Evolutionary conservation across 169 alveolate species (phyloP).

Genomic region (Plasmodium fragile): DNA sequence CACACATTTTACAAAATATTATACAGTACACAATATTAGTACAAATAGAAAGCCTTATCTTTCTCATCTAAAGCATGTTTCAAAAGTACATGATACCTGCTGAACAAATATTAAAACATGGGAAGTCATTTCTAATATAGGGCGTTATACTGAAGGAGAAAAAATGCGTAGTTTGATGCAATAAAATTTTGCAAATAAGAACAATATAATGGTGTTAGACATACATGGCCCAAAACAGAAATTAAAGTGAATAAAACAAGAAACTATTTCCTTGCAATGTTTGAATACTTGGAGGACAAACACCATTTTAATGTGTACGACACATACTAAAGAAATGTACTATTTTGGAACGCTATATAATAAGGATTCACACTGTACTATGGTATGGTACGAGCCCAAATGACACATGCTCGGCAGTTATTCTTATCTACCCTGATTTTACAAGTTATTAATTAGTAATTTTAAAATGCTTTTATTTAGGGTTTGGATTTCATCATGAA

Average conservation of each 20-base stretch:
- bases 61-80: not conserved
- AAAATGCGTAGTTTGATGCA: not conserved
- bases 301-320: not conserved
- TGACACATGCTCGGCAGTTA: not conserved
- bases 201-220: not conserved
- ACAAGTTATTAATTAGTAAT: not conserved
- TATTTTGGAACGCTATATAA: not conserved
- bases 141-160: not conserved
- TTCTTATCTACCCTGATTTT: not conserved
- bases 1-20: not conserved
- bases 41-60: not conserved
- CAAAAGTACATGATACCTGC: not conserved
- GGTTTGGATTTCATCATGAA: not conserved
- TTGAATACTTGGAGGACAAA: not conserved
- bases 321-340: not conserved
- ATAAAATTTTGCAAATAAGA: not conserved
- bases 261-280: not conserved
- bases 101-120: not conserved
- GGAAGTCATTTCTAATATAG: not conserved
- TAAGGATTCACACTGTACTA: not conserved
- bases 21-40: not conserved
- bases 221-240: not conserved
- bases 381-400: not conserved
- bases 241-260: not conserved
- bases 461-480: not conserved